Percentiles rank a stretch among this genome's conserved stretches.
Conservation (phyloP, 202 grass and related monocot species). For the Saccharum hybrid region DNA sequence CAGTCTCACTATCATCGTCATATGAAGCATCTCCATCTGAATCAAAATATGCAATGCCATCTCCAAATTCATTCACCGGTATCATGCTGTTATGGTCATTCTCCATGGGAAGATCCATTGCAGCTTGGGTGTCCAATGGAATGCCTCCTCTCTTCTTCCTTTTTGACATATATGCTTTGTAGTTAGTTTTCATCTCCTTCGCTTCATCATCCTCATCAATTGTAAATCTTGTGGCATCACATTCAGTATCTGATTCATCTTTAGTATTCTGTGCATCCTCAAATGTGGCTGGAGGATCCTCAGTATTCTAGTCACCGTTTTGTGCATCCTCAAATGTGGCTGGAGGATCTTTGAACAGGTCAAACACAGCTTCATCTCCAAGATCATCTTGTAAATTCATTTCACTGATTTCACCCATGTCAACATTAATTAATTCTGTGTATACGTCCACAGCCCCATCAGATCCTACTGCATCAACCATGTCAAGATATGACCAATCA, state of each 20-base stretch:
- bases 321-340: background rate
- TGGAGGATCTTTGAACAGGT: background rate
- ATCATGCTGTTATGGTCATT: no score
- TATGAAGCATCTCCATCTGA: no score
- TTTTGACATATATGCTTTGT: no score
- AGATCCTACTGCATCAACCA: background rate
- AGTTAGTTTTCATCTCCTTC: background rate
- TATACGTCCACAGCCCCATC: background rate
- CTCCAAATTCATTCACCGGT: no score
- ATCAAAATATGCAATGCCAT: no score
- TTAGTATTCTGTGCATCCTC: no score
- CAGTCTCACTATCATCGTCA: no score
- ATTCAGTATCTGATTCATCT: background rate
- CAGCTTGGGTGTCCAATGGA: no score
- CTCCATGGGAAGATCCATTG: no score
- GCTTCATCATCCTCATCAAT: background rate
- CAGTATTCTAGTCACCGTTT: background rate
- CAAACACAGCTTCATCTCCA: background rate
- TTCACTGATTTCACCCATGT: background rate
- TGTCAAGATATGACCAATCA: constrained; percentile 3
- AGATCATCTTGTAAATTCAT: background rate
- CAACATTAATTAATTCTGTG: background rate
- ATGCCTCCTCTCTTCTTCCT: no score
- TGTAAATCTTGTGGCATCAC: background rate
- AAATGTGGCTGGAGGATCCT: background rate